Evolutionary conservation across 495 filamentous ascomycete species (phyloP), one percentile per base, ranked within the genome.

Genomic region (Penicillium psychrofluorescens): DNA sequence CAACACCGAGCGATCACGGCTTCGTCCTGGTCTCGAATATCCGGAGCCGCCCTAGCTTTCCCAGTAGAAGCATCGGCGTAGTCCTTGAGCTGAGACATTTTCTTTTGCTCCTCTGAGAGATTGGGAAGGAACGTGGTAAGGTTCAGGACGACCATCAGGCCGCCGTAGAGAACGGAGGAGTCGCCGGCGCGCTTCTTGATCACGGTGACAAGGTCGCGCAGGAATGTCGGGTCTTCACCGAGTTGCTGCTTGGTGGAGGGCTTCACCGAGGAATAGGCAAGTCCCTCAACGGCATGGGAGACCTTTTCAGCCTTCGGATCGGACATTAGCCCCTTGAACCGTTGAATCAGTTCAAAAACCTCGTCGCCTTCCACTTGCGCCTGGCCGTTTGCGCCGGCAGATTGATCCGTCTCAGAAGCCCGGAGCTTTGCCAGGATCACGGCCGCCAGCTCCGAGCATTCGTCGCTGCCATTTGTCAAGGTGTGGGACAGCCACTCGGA

Each of bases 81-180:
- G 2, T 88, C 83, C 66, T 94, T 96, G 27, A 97, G 77, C 54
- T 99, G 83, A 2, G 75, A 74, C 59, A 99, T 84, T 44, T 85
- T 84, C 68, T 90, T 92, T 59, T 96, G 84, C 57, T 97, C 92
- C 53, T 95, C 91, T 9, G 88, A 83, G 13, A 88, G 68, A n/a
- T 67, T 63, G 11, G 89, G 90, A 35, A 79, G 76, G 54, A 95
- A 96, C 9, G 75, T 68, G 33, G 88, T 95, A 34, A 99, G 70
- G 58, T 97, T 94, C 35, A 76, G 58, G 37, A 96, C 67, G 14
- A 95, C 78, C 58, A 84, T 95, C 44, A 99, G 69, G 16, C 81
- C 86, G 12, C 90, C 90, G 58, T 92, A 96, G 6, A 84, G 79
- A 12, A 85, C 59, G n/a, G 84, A 79, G 11, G 85, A 82, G 41